phyloP scores from a whole-genome alignment of 108 stramenopile species.

The Nitzschia palea region DNA sequence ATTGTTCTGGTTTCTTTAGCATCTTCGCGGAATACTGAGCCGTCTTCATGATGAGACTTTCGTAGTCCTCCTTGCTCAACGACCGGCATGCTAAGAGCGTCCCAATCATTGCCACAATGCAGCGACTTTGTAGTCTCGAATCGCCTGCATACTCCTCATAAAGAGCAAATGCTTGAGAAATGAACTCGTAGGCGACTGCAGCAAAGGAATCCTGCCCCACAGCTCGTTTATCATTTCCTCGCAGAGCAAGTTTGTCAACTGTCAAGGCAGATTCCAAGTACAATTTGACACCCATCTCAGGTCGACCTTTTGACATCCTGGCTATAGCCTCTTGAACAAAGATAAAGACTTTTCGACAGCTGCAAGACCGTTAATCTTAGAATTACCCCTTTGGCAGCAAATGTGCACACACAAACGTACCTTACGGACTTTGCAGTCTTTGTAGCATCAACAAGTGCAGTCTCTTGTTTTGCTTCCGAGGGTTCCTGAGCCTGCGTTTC shows the following conservation, averaged over 20 bases:
- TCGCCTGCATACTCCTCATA: constrained; percentile 93
- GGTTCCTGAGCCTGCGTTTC: background rate
- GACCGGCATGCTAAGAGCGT: constrained; percentile 70
- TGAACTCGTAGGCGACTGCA: constrained; percentile 92
- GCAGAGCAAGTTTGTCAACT: constrained; percentile 61
- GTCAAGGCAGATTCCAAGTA: constrained; percentile 88
- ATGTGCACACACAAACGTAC: constrained; percentile 22
- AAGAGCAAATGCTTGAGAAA: constrained; percentile 90
- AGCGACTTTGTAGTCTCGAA: constrained; percentile 78
- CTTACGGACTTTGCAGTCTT: constrained; percentile 15
- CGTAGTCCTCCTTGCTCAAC: constrained; percentile 87
- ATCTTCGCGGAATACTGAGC: constrained; percentile 95
- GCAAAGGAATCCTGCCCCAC: constrained; percentile 46
- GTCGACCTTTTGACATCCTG: constrained; percentile 64
- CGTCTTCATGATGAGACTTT: constrained; percentile 90
- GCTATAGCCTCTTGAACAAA: constrained; percentile 92
- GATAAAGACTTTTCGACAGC: constrained; percentile 91
- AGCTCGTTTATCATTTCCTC: constrained; percentile 11
- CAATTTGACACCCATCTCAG: constrained; percentile 80
- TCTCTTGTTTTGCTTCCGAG: background rate
- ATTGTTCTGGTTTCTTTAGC: constrained; percentile 94
- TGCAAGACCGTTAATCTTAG: constrained; percentile 10
- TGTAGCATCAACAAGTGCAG: background rate
- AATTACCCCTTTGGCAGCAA: too few relatives aligned
- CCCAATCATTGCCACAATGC: constrained; percentile 87